Conservation (phyloP, 768 basidiomycete species). For the Mycena galopus region DNA sequence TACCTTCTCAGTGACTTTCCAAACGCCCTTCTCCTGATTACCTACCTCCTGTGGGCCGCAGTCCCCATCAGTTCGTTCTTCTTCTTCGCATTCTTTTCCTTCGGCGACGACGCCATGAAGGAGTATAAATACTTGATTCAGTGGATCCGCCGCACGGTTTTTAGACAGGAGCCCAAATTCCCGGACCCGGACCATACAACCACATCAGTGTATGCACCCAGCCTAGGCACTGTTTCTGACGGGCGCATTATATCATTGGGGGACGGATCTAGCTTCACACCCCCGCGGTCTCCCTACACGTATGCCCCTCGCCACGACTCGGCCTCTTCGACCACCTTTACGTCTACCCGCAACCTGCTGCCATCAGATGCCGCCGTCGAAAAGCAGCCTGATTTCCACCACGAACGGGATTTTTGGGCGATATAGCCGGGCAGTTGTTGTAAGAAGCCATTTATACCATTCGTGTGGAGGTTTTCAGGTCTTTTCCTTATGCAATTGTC, state of each 20-base stretch:
- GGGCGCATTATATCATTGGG: neutral
- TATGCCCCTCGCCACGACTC: neutral
- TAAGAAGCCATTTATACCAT: too few relatives aligned
- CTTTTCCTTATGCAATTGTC: too few relatives aligned
- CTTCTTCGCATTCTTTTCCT: constrained; percentile 22
- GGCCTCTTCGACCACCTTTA: neutral
- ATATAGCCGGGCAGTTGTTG: neutral
- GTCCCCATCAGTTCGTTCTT: constrained; percentile 17
- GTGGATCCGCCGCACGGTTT: neutral
- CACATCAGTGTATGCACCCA: neutral
- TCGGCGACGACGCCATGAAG: constrained; percentile 13
- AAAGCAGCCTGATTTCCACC: neutral
- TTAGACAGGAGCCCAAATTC: neutral
- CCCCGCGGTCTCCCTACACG: neutral
- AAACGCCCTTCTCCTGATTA: neutral
- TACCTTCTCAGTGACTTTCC: neutral
- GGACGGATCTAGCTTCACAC: neutral
- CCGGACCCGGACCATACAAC: neutral
- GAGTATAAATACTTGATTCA: neutral
- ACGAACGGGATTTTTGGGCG: neutral
- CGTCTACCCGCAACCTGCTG: neutral
- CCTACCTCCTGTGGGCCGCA: constrained; percentile 7
- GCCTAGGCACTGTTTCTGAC: neutral
- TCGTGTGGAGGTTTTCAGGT: too few relatives aligned
- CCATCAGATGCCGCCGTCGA: neutral